phyloP scores from a whole-genome alignment of 768 basidiomycete species.

The Termitomyces bulborhizus region DNA sequence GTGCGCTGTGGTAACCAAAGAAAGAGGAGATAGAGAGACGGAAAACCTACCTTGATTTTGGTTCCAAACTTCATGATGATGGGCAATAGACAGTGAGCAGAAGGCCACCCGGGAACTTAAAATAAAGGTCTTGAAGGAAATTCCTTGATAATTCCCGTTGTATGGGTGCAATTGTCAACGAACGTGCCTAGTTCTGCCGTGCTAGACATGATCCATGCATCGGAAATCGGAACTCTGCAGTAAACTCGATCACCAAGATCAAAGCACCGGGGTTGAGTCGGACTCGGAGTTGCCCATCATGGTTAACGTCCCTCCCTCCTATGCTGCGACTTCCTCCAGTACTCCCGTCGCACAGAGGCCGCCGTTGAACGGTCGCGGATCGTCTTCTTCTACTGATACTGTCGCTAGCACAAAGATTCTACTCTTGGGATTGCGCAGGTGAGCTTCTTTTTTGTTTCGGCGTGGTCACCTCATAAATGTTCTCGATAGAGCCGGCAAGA shows the following conservation, averaged over 20 bases:
- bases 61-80: slow-evolving; percentile 81
- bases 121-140: background rate
- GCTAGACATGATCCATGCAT: background rate
- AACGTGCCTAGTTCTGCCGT: background rate
- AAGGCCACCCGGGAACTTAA: too few relatives aligned
- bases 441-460: background rate
- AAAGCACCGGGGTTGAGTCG: background rate
- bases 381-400: slow-evolving; percentile 14
- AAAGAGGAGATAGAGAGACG: background rate
- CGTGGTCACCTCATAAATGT: slow-evolving; percentile 1
- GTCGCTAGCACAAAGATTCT: slow-evolving; percentile 61
- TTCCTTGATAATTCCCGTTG: background rate
- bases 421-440: slow-evolving; percentile 69
- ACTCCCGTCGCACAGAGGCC: slow-evolving; percentile 20
- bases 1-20: background rate
- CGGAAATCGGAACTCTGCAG: background rate
- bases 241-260: background rate
- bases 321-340: slow-evolving; percentile 26
- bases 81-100: background rate
- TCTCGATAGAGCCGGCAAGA: slow-evolving; percentile 75
- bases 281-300: slow-evolving; percentile 12
- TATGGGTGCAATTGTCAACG: background rate
- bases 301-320: slow-evolving; percentile 21
- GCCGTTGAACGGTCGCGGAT: slow-evolving; percentile 22
- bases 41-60: slow-evolving; percentile 43